These are phyloP conservation scores for Cairneyella variabilis DNA, from an alignment of 495 filamentous ascomycete species.

Conservation along the genomic window DNA sequence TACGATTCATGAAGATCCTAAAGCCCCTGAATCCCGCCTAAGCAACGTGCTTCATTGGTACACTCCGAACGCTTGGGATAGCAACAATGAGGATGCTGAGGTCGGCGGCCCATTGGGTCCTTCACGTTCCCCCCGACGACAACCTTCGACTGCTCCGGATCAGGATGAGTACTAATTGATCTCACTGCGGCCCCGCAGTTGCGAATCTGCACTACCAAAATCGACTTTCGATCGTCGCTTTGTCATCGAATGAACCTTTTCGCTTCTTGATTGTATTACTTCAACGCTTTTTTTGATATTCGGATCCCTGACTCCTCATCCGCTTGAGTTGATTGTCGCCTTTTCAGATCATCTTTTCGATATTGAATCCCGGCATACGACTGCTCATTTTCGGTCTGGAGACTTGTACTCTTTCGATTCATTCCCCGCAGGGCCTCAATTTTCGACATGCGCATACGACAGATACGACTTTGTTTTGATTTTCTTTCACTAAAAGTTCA, in stretches of 20 bases:
- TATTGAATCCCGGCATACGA: not conserved
- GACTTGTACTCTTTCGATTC: slow-evolving; percentile 10
- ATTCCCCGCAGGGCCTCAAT: slow-evolving; percentile 2
- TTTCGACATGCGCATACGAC: no score
- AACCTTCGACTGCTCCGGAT: no score
- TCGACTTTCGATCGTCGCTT: slow-evolving; percentile 5
- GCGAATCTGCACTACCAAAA: slow-evolving; percentile 10
- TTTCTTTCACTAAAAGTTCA: no score
- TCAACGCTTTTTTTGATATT: slow-evolving; percentile 1
- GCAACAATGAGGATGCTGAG: no score
- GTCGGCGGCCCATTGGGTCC: no score
- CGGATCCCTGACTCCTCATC: slow-evolving; percentile 9
- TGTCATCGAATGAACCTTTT: slow-evolving; percentile 1
- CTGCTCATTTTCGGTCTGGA: not conserved
- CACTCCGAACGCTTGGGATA: no score
- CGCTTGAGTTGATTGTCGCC: not conserved
- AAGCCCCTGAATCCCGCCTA: no score
- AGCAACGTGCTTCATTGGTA: no score
- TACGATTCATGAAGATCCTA: no score
- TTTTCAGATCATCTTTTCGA: not conserved
- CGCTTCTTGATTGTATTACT: slow-evolving; percentile 8
- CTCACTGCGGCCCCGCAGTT: slow-evolving; percentile 2
- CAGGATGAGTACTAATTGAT: no score
- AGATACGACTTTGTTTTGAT: no score
- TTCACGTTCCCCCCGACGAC: no score